Base-by-base conservation (phyloP, 2,329 filamentous ascomycete genomes). In the Scolecobasidium constrictum region DNA sequence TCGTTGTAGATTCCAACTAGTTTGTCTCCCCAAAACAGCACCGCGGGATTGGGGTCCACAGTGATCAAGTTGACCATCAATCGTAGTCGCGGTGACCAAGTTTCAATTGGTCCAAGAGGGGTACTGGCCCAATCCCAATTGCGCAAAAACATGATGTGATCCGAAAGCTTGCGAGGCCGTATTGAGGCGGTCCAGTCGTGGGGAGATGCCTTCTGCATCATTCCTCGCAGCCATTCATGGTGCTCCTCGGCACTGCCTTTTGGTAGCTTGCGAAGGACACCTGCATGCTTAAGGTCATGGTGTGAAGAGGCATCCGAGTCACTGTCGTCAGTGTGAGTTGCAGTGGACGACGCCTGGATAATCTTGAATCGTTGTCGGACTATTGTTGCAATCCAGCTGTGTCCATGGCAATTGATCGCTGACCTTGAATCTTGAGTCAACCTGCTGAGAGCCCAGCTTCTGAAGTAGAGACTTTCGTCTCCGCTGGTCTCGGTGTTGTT, bases 11-110 rank as follows among this genome's bases (percentile, higher is more conserved):
- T 72, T n/a, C 65, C 63, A 17, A 68, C 67, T 35, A 66, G 63
- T 3, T 81, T 70, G 3, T 61, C 59, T 0, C 79, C 78, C 79
- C 80, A 83, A 56, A 82, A 83, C 64, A 83, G 71, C 6, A 77
- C 75, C 3, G 77, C 73, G 19, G 44, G 44, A 51, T 83, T 73
- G 9, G 80, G 79, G 46, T 73, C 79, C 7, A 71, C 77, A 77
- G 83, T 81, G 47, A 84, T 68, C 44, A 83, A 59, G 53, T 81
- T 83, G n/a, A 77, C 72, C 72, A 82, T 78, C 44, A 68, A 69
- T 43, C 79, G 71, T 42, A 83, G 37, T 16, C 22, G 18, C 12
- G 36, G 26, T 22, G 42, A 40, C 42, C 42, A 44, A n/a, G 7
- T 33, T 17, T 42, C 21, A 21, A 44, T 31, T 12, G 42, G 26